phyloP scores from a whole-genome alignment of 2,329 filamentous ascomycete species.

The Colletotrichum melonis region DNA sequence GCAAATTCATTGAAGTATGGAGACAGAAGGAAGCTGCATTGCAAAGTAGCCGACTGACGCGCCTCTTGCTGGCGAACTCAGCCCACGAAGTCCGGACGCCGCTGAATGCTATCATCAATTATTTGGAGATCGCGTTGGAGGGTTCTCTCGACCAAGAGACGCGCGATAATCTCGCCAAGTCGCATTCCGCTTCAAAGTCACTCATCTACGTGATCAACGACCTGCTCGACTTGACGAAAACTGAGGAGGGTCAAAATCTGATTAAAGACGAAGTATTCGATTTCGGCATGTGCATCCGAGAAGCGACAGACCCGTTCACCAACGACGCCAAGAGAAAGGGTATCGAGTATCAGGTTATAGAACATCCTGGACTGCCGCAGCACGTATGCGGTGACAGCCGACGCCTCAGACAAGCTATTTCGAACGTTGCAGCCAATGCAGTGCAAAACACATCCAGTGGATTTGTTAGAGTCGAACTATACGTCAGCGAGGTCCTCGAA shows the following conservation, averaged over 20 bases:
- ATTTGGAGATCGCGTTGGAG: slow-evolving; percentile 90
- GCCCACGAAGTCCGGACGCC: slow-evolving; percentile 93
- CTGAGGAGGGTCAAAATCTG: slow-evolving; percentile 82
- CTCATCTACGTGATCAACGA: slow-evolving; percentile 96
- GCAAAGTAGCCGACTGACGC: slow-evolving; percentile 84
- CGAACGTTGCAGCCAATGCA: slow-evolving; percentile 87
- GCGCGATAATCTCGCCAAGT: slow-evolving; percentile 83
- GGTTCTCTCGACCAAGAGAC: slow-evolving; percentile 84
- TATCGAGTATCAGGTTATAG: slow-evolving; percentile 75
- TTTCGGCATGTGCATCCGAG: slow-evolving; percentile 75
- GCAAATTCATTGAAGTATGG: slow-evolving; percentile 93
- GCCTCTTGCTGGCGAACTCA: slow-evolving; percentile 84
- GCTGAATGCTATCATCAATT: slow-evolving; percentile 94
- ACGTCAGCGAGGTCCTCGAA: slow-evolving; percentile 65
- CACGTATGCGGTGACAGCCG: slow-evolving; percentile 83
- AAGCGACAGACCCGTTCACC: slow-evolving; percentile 80
- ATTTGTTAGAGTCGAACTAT: slow-evolving; percentile 76
- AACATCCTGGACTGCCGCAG: slow-evolving; percentile 76
- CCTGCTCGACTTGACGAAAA: slow-evolving; percentile 87
- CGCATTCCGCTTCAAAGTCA: slow-evolving; percentile 91
- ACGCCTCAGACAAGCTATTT: slow-evolving; percentile 83
- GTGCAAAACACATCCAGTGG: slow-evolving; percentile 80
- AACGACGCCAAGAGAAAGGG: slow-evolving; percentile 81
- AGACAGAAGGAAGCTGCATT: slow-evolving; percentile 87
- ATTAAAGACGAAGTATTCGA: slow-evolving; percentile 87